Evolutionary conservation across 805 yeast genomes (phyloP).

Genomic region (Candida odintsovae): DNA sequence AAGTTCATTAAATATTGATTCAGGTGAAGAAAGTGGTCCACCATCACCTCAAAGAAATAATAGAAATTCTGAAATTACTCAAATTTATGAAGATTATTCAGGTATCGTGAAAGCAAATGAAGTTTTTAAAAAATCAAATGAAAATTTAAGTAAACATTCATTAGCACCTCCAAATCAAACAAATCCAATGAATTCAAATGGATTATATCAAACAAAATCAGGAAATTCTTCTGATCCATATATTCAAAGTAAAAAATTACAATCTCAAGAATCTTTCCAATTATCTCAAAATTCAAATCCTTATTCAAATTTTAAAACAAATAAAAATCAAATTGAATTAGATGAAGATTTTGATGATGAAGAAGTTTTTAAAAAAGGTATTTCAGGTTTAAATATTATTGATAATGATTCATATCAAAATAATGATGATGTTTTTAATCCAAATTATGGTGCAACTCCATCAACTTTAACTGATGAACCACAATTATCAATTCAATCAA

Average conservation of each 20-base stretch:
- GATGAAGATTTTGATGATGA: constrained; percentile 26
- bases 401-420: constrained; percentile 1
- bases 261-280: constrained; percentile 1
- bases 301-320: constrained; percentile 1
- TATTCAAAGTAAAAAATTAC: neutral
- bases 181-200: too few relatives aligned
- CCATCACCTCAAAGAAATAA: constrained; percentile 13
- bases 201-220: neutral
- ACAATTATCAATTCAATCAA: constrained; percentile 8
- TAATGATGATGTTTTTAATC: constrained; percentile 22
- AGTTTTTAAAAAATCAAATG: neutral
- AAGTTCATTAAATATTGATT: constrained; percentile 13
- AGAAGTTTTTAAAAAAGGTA: constrained; percentile 21
- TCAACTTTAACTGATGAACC: constrained; percentile 9
- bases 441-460: constrained; percentile 18
- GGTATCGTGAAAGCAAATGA: constrained; percentile 16
- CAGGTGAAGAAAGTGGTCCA: constrained; percentile 11
- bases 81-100: constrained; percentile 28
- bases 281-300: neutral
- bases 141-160: neutral
- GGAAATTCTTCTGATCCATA: constrained; percentile 1
- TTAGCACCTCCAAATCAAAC: constrained; percentile 1
- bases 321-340: constrained; percentile 4
- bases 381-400: constrained; percentile 15
- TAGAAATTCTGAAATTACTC: constrained; percentile 26